phyloP scores from a whole-genome alignment of 2,329 filamentous ascomycete species.

The Phialemonium atrogriseum region DNA sequence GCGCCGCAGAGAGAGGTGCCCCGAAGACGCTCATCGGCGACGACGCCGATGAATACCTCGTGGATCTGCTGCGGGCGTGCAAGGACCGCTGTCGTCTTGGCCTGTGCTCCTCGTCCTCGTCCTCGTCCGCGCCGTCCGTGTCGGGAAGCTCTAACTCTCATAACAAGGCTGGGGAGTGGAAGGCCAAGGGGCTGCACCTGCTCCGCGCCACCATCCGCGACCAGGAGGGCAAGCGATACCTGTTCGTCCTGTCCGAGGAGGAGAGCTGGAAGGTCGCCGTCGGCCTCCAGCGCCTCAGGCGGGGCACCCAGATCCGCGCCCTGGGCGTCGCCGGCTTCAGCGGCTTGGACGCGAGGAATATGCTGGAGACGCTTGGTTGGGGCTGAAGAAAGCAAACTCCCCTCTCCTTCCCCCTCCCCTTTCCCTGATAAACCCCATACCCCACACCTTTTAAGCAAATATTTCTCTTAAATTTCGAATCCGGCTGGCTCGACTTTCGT shows the following conservation, averaged over 20 bases:
- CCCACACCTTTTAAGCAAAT: no score
- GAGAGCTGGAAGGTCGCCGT: constrained; percentile 61
- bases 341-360: constrained; percentile 41
- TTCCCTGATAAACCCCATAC: constrained; percentile 1
- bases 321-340: constrained; percentile 51
- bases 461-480: no score
- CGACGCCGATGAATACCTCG: constrained; percentile 58
- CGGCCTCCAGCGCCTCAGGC: constrained; percentile 51
- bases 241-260: constrained; percentile 56
- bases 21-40: constrained; percentile 49
- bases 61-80: constrained; percentile 55
- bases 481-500: no score
- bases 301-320: constrained; percentile 51
- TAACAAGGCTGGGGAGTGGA: constrained; percentile 45
- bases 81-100: constrained; percentile 54
- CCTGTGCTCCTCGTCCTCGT: constrained; percentile 22
- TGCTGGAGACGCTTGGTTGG: constrained; percentile 54
- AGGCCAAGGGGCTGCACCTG: constrained; percentile 49
- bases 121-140: constrained; percentile 10
- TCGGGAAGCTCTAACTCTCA: constrained; percentile 27
- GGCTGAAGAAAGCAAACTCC: not conserved
- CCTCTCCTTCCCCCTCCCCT: no score
- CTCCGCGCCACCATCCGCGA: constrained; percentile 57
- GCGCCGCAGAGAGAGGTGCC: constrained; percentile 38
- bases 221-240: constrained; percentile 56